A percentile compares a stretch with the other conserved stretches of the same genome.
phyloP scores from a whole-genome alignment of 306 rosid species.

The Pueraria montana region DNA sequence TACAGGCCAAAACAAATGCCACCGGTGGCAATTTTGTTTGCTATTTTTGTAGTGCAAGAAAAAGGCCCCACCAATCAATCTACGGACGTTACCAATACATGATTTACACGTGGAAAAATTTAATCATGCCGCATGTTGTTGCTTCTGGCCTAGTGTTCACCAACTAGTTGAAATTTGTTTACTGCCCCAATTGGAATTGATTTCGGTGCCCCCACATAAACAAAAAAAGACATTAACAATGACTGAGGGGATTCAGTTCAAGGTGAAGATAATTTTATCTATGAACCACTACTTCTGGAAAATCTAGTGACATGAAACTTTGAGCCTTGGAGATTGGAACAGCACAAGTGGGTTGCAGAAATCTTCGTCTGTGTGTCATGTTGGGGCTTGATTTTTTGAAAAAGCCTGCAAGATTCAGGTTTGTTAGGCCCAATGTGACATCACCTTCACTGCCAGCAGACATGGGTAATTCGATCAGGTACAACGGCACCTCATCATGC shows the following conservation, averaged over 20 bases:
- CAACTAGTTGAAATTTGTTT: neutral
- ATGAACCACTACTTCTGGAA: neutral
- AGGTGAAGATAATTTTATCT: neutral
- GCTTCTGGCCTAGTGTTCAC: slow-evolving; percentile 49
- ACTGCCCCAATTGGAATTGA: slow-evolving; percentile 24
- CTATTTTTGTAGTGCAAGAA: slow-evolving; percentile 37
- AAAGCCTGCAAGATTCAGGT: slow-evolving; percentile 7
- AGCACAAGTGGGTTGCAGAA: slow-evolving; percentile 15
- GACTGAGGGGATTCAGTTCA: neutral
- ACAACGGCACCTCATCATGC: neutral
- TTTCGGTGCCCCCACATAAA: slow-evolving; percentile 1
- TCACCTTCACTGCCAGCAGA: slow-evolving; percentile 12
- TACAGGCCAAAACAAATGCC: slow-evolving; percentile 51
- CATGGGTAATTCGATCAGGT: neutral
- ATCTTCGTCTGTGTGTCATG: slow-evolving; percentile 25
- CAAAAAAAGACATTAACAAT: neutral
- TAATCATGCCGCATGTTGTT: neutral
- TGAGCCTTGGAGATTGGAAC: neutral
- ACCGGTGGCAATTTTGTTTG: slow-evolving; percentile 52
- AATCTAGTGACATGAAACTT: neutral
- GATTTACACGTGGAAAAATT: slow-evolving; percentile 32
- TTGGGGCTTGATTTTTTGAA: neutral
- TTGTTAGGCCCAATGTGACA: slow-evolving; percentile 15
- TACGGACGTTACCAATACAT: slow-evolving; percentile 47
- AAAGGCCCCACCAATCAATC: slow-evolving; percentile 38